A percentile compares a stretch with the other conserved stretches of the same genome.
Conservation (phyloP, 805 yeast genomes). For the Candida wancherniae region DNA sequence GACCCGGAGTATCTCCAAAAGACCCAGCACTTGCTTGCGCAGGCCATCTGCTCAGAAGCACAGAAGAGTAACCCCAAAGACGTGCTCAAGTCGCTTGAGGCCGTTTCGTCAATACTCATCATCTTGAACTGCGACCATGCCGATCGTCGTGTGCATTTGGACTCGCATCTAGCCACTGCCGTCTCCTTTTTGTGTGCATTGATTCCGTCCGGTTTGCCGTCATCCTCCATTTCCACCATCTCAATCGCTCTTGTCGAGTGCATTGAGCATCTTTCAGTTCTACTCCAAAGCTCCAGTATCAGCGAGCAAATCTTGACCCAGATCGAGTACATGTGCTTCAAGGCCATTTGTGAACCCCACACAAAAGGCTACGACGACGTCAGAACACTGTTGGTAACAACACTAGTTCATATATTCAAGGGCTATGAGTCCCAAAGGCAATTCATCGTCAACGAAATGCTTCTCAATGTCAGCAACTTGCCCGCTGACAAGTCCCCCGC, state of each 20-base stretch:
- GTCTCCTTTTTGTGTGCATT: constrained; percentile 32
- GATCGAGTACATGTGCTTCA: constrained; percentile 49
- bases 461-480: constrained; percentile 46
- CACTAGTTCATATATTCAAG: constrained; percentile 36
- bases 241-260: constrained; percentile 4
- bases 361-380: constrained; percentile 22
- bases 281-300: constrained; percentile 12
- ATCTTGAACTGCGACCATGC: constrained; percentile 37
- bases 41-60: no score
- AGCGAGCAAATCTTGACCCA: constrained; percentile 54
- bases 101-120: constrained; percentile 35
- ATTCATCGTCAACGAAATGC: constrained; percentile 58
- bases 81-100: constrained; percentile 21
- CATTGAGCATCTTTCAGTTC: constrained; percentile 12
- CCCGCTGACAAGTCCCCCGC: constrained; percentile 43
- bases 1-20: constrained; percentile 14
- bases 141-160: constrained; percentile 44
- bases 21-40: no score
- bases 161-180: constrained; percentile 38
- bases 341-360: constrained; percentile 29
- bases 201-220: constrained; percentile 1
- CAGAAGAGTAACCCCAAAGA: constrained; percentile 18
- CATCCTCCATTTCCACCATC: no score
- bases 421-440: constrained; percentile 47
- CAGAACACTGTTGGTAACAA: constrained; percentile 22